Conservation (phyloP, 352 stramenopile species). For the Achlya hypogyna region DNA sequence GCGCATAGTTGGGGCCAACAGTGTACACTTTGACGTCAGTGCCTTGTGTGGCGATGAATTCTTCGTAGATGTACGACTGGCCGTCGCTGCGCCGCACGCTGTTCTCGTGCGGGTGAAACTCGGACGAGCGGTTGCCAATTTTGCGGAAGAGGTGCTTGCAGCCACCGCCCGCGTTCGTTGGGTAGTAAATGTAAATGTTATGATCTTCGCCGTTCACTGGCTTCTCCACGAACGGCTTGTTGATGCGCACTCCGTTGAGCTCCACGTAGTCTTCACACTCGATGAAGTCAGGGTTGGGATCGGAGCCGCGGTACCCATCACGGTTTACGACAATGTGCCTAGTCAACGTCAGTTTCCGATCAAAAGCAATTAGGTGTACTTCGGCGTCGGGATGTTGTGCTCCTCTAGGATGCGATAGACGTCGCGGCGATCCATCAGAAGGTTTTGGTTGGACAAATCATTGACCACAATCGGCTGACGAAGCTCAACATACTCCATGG, state of each 20-base stretch:
- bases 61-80: conserved; percentile 96
- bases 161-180: conserved; percentile 95
- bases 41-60: conserved; percentile 98
- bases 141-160: conserved; percentile 99
- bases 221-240: conserved; percentile 99
- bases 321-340: conserved; percentile 91
- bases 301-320: conserved; percentile 80
- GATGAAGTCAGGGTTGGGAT: conserved; percentile 24
- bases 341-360: background rate
- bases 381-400: conserved; percentile 90
- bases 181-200: conserved; percentile 99
- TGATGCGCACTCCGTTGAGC: conserved; percentile 90
- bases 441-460: conserved; percentile 92
- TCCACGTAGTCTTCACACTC: conserved; percentile 76
- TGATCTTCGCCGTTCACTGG: conserved; percentile 99
- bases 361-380: background rate
- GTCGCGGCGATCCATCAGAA: conserved; percentile 91
- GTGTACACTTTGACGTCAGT: conserved; percentile 99
- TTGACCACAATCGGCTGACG: conserved; percentile 95
- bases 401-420: conserved; percentile 92
- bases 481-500: conserved; percentile 92
- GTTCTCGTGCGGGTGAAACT: conserved; percentile 96
- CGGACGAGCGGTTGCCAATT: conserved; percentile 80
- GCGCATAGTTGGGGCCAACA: conserved; percentile 96
- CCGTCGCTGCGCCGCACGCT: conserved; percentile 79